A percentile compares a stretch with the other conserved stretches of the same genome.
phyloP scores from a whole-genome alignment of 192 early-diverging fungal genomes.

The Podila verticillata region DNA sequence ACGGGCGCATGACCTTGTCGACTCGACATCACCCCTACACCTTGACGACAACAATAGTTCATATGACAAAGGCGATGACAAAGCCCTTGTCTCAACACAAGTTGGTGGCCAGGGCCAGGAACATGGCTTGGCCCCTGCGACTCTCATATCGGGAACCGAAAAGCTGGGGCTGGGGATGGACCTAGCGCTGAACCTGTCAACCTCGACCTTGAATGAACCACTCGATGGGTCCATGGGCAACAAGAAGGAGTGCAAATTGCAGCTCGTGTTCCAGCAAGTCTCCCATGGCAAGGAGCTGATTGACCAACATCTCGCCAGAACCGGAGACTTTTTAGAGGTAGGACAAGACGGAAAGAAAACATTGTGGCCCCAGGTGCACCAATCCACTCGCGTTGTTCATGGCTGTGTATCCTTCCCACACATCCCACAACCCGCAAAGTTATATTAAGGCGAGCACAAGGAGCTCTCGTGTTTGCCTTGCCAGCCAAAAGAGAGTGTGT shows the following conservation, averaged over 20 bases:
- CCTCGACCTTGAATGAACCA: constrained; percentile 24
- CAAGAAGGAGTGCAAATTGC: constrained; percentile 1
- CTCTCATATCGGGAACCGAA: constrained; percentile 19
- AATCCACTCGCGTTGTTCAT: neutral
- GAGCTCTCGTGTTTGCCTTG: no score
- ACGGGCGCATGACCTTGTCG: constrained; percentile 1
- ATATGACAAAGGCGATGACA: no score
- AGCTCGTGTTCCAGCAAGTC: neutral
- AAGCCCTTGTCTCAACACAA: neutral
- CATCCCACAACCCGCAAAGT: no score
- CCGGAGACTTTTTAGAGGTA: neutral
- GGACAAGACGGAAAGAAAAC: neutral
- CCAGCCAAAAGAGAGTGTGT: no score
- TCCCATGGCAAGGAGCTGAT: constrained; percentile 2
- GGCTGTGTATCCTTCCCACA: no score
- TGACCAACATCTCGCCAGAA: neutral
- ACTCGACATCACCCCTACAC: neutral
- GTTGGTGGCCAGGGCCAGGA: constrained; percentile 8
- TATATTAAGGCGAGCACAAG: no score
- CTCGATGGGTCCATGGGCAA: neutral
- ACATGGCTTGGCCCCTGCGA: constrained; percentile 11
- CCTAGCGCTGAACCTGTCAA: constrained; percentile 34
- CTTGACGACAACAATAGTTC: no score
- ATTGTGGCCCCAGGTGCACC: neutral
- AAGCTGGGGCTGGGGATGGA: constrained; percentile 33